These are phyloP conservation scores for Pyracantha coccinea DNA, from an alignment of 331 rosid species.

Conservation along the genomic window DNA sequence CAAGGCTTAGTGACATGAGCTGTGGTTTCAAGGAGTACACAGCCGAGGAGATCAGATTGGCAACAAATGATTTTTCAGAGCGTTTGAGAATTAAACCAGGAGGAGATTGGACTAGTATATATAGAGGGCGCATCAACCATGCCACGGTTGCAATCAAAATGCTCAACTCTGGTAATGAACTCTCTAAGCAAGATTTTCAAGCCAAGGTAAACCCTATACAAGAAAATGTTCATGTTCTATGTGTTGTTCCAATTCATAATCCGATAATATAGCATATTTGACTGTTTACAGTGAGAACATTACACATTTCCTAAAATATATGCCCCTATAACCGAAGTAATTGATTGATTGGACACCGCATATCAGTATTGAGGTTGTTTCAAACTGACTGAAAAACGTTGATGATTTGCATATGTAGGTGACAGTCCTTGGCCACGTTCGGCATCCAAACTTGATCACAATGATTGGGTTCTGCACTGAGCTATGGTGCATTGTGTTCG, in stretches of 20 bases:
- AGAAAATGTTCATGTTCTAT: not conserved
- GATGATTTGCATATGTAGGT: slow-evolving; percentile 31
- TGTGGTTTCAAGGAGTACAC: slow-evolving; percentile 51
- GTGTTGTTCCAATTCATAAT: not conserved
- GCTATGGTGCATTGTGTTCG: slow-evolving; percentile 55
- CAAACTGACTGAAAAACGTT: not conserved
- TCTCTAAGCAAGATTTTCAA: slow-evolving; percentile 38
- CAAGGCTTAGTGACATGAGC: slow-evolving; percentile 28
- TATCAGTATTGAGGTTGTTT: not conserved
- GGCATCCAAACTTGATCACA: slow-evolving; percentile 68
- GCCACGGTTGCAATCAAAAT: slow-evolving; percentile 57
- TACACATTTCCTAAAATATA: too few species aligned
- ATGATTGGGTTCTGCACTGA: slow-evolving; percentile 62
- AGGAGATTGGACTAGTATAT: slow-evolving; percentile 37
- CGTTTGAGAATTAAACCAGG: slow-evolving; percentile 48
- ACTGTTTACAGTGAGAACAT: not conserved
- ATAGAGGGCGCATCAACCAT: slow-evolving; percentile 57
- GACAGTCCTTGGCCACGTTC: slow-evolving; percentile 39
- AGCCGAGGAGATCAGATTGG: slow-evolving; percentile 52
- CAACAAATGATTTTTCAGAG: slow-evolving; percentile 67
- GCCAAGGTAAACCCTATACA: slow-evolving; percentile 37
- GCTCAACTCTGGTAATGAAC: slow-evolving; percentile 18
- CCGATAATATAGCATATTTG: not conserved
- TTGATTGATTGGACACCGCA: too few species aligned
- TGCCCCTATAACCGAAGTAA: too few species aligned